Evolutionary conservation across 192 early-diverging fungal species (phyloP).

Genomic region (Linnemannia schmuckeri): DNA sequence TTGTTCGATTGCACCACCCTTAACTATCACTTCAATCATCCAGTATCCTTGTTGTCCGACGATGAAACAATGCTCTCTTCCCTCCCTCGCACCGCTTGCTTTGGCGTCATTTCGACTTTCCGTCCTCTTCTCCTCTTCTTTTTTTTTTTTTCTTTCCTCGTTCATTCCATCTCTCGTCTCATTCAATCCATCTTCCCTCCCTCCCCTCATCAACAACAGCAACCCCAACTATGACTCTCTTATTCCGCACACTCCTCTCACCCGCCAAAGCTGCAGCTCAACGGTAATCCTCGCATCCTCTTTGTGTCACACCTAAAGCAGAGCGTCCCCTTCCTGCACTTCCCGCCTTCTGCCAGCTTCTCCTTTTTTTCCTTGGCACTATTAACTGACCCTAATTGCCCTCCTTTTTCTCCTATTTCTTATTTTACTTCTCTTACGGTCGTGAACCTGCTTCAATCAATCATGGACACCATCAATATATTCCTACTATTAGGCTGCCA

Average conservation of each 20-base stretch:
- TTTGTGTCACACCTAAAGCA: background rate
- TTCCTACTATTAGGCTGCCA: background rate
- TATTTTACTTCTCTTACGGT: background rate
- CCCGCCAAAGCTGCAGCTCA: slow-evolving; percentile 21
- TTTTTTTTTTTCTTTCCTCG: no score
- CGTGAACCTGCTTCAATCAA: background rate
- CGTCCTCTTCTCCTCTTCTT: background rate
- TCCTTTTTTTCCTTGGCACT: background rate
- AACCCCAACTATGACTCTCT: background rate
- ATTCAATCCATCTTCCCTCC: background rate
- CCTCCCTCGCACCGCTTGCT: background rate
- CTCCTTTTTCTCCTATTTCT: background rate
- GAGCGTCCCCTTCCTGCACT: background rate
- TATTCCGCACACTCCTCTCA: slow-evolving; percentile 27
- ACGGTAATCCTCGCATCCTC: slow-evolving; percentile 7
- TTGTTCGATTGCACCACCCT: background rate
- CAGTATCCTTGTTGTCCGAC: background rate
- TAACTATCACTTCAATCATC: background rate
- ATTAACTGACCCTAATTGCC: slow-evolving; percentile 5
- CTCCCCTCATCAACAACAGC: slow-evolving; percentile 7
- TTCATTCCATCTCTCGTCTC: background rate
- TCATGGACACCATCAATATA: background rate
- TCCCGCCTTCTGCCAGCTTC: background rate
- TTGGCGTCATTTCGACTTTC: background rate
- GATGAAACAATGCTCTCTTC: background rate